Percentiles rank a stretch among this genome's conserved stretches.
phyloP scores from a whole-genome alignment of 2,329 filamentous ascomycete species.

The Fusarium tjaetaba region DNA sequence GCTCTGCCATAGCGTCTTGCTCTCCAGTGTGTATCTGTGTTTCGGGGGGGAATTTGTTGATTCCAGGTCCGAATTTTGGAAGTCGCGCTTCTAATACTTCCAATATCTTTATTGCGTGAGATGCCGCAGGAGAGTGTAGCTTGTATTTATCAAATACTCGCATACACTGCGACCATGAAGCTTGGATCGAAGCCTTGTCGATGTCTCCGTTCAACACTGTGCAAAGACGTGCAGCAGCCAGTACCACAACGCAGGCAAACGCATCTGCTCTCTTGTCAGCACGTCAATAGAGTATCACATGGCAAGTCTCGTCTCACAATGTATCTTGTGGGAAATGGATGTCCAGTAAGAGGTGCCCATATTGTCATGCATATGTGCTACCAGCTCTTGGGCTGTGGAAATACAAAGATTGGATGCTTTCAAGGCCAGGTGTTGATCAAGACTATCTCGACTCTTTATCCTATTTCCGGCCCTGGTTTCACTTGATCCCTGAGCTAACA shows the following conservation, averaged over 20 bases:
- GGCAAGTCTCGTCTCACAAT: neutral
- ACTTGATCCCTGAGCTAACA: neutral
- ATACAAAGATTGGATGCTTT: neutral
- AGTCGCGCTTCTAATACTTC: neutral
- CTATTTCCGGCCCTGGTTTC: neutral
- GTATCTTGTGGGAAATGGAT: neutral
- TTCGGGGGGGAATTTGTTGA: accelerated
- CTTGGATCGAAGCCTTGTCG: neutral
- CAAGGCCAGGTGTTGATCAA: neutral
- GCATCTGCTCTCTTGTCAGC: neutral
- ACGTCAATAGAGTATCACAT: neutral
- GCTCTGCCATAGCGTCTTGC: neutral
- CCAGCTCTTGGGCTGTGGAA: neutral
- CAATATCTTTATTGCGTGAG: neutral
- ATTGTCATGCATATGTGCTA: neutral
- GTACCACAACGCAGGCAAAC: neutral
- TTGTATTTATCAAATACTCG: neutral
- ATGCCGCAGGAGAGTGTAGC: neutral
- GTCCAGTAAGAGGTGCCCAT: neutral
- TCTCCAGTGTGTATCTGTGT: neutral
- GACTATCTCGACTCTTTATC: neutral
- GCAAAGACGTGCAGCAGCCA: neutral
- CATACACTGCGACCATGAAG: neutral
- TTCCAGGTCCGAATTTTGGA: neutral
- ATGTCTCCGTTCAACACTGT: neutral